Conservation (phyloP, 805 yeast genomes). For the Ogataea salicorniae region DNA sequence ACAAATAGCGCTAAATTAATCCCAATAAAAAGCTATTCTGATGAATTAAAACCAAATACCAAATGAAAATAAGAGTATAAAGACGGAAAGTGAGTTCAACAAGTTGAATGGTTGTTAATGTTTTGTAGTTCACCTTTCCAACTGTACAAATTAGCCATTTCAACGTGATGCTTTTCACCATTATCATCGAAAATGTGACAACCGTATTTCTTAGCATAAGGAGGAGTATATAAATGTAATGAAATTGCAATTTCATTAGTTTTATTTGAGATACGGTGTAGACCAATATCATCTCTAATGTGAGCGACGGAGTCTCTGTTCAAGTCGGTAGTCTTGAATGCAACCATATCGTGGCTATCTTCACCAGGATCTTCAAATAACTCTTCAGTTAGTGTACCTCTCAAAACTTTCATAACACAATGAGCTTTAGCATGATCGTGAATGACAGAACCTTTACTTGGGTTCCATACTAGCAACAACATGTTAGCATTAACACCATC, state of each 20-base stretch:
- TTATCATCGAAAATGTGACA: constrained; percentile 45
- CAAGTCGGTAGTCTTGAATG: constrained; percentile 24
- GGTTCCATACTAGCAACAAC: constrained; percentile 65
- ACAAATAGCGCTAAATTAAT: too few species aligned
- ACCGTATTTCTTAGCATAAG: constrained; percentile 61
- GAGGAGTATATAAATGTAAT: constrained; percentile 72
- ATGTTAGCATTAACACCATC: constrained; percentile 69
- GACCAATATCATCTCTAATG: constrained; percentile 60
- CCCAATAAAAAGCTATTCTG: too few species aligned
- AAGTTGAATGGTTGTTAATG: constrained; percentile 14
- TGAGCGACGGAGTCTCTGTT: constrained; percentile 50
- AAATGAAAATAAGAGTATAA: too few species aligned
- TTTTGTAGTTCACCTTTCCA: constrained; percentile 45
- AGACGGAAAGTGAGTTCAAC: constrained; percentile 3
- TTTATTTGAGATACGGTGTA: constrained; percentile 58
- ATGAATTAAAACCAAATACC: too few species aligned
- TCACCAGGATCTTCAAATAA: constrained; percentile 45
- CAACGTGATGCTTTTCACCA: constrained; percentile 49
- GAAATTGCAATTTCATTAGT: constrained; percentile 46
- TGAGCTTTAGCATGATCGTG: constrained; percentile 78
- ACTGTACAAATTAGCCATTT: constrained; percentile 55
- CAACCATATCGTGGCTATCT: constrained; percentile 14
- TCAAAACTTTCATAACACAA: constrained; percentile 65
- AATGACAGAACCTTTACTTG: constrained; percentile 56
- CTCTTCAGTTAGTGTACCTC: constrained; percentile 54